Evolutionary conservation across 2,329 filamentous ascomycete species (phyloP), one percentile per base, ranked within the genome.

Genomic region (Podosphaera leucotricha): DNA sequence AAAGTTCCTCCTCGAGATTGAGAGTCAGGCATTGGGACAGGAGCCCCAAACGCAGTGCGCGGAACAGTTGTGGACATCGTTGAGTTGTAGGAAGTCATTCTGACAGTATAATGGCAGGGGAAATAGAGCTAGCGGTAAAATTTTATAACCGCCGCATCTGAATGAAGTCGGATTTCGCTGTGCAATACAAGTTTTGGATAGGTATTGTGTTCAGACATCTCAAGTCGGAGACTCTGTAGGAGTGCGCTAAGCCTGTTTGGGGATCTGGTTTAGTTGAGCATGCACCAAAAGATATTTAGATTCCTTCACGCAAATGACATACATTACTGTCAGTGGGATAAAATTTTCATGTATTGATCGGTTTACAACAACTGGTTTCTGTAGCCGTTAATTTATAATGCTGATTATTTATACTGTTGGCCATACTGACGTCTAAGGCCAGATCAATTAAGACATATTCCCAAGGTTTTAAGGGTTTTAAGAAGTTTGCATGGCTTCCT

Each of bases 1-100:
- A 98, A 95, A 47, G 87, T 95, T 52, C 90, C 90, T 44, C 76
- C 72, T n/a, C 81, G 75, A 44, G 68, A 67, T 38, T 63, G 52
- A 45, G 59, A 53, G 48, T 63, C 59, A 40, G 59, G 53, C 48
- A 63, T 59, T 28, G 62, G 57, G 43, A 62, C 55, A 43, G 64
- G 60, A 43, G 62, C 59, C 47, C 61, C 63, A 56, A 69, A 68
- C 46, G 61, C 59, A 40, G 64, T 60, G 52, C 63, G 65, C 53
- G 59, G 58, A 46, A 58, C 60, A 33, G 57, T 55, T 47, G 56
- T 52, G 51, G 58, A 55, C 50, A 59, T 56, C 43, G 57, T 50
- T 44, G 61, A 53, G 50, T 63, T 60, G 57, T 61, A 63, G 47
- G 61, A 62, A 51, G 61, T 59, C 62, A 64, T 64, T 46, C 48